Base-by-base conservation (phyloP, 495 filamentous ascomycete genomes). In the Chaetomium tenue region DNA sequence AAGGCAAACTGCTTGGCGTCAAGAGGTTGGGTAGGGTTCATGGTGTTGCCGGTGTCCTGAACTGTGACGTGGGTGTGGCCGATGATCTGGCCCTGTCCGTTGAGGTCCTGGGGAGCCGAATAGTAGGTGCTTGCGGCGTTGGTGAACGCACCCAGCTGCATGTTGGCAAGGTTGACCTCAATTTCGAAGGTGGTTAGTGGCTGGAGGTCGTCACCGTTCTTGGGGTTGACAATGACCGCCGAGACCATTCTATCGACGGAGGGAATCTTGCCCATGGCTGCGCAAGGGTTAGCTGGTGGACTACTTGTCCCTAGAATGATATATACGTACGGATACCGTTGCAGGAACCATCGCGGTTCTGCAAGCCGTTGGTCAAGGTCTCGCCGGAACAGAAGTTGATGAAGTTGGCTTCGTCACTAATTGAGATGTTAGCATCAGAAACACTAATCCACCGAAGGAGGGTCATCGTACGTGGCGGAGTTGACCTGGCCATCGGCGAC, bases 11-110 rank as follows among this genome's bases (percentile, higher is more conserved):
- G 75, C n/a, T 69, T 76, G 46, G 87, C 73, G 58, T 87, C 81
- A 0, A 86, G 81, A 48, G 86, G 83, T 22, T 71, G 68, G 15
- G 71, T 78, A 28, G 80, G 84, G 72, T 77, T 84, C 63, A 82
- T 68, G 54, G 68, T 74, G 71, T 76, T 74, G 48, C 83, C 83
- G 37, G 88, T 65, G 61, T 84, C 77, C 72, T 91, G 88, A 56
- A 90, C 76, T 8, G 88, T 90, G 57, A 91, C 82, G 77, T 91
- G 89, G 58, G 85, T 87, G 76, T 91, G 88, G 28, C 88, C 88
- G 65, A 89, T 82, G 63, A 90, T 78, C 12, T 76, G 71, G 22
- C 87, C 85, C n/a, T 71, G 66, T 37, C 71, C 72, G 22, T 81
- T 72, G 7, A 91, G 77, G 13, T 76, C 66, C 73, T 91, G 89